These are phyloP conservation scores for Ceratobasidium sp. DNA, from an alignment of 1,284 basidiomycete genomes.

Conservation along the genomic window DNA sequence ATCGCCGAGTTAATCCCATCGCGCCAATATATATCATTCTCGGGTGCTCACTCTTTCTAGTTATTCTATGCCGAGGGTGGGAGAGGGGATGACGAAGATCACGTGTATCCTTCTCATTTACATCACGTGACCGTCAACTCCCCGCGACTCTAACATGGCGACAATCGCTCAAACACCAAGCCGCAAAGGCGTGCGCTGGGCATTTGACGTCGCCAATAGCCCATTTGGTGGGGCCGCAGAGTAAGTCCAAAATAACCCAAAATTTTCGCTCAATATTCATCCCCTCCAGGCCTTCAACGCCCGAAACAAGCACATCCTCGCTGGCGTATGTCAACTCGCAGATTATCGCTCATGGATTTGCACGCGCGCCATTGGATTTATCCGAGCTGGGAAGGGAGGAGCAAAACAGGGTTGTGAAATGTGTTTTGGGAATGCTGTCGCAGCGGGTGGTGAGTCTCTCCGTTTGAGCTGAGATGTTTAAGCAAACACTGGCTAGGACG, in stretches of 20 bases:
- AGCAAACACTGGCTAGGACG: slow-evolving; percentile 59
- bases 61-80: slow-evolving; percentile 8
- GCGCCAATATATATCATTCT: too few relatives aligned
- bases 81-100: slow-evolving; percentile 13
- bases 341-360: slow-evolving; percentile 80
- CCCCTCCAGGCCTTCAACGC: slow-evolving; percentile 36
- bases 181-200: slow-evolving; percentile 39
- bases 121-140: slow-evolving; percentile 21
- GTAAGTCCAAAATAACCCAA: not conserved
- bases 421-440: slow-evolving; percentile 77
- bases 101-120: slow-evolving; percentile 31
- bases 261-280: not conserved
- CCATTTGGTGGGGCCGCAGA: slow-evolving; percentile 30
- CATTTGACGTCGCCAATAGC: slow-evolving; percentile 38
- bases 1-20: not conserved
- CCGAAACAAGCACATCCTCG: slow-evolving; percentile 41
- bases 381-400: slow-evolving; percentile 64
- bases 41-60: not conserved
- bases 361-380: slow-evolving; percentile 63
- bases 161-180: slow-evolving; percentile 15
- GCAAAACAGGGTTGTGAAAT: slow-evolving; percentile 72
- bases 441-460: slow-evolving; percentile 73
- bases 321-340: slow-evolving; percentile 73
- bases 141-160: not conserved
- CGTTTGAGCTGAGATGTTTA: not conserved